A percentile compares a stretch with the other conserved stretches of the same genome.
Conservation (phyloP, 805 yeast species). For the Saccharomycopsis javanensis region DNA sequence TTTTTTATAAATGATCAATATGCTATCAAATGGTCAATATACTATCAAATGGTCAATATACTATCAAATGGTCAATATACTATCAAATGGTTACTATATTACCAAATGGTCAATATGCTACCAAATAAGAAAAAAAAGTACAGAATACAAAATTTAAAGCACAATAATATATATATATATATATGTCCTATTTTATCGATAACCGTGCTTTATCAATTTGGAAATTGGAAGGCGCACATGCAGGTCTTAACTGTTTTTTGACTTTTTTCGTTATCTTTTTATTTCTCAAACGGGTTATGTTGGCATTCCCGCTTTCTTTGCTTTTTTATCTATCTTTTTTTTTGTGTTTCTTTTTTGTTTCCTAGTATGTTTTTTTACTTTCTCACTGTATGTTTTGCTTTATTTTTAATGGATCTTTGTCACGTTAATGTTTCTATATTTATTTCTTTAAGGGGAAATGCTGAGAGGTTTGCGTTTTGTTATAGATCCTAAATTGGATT, state of each 20-base stretch:
- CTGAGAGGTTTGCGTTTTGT: no score
- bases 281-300: neutral
- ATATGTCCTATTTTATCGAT: neutral
- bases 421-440: no score
- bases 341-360: neutral
- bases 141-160: neutral
- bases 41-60: no score
- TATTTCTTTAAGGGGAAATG: no score
- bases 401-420: neutral
- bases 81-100: no score
- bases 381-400: no score
- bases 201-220: slow-evolving; percentile 2
- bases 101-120: no score
- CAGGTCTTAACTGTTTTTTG: neutral
- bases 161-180: neutral
- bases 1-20: no score
- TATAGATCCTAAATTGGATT: no score
- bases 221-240: slow-evolving; percentile 1
- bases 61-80: no score
- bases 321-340: neutral
- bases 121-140: neutral
- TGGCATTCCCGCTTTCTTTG: neutral
- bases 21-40: no score
- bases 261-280: neutral
- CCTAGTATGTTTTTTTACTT: neutral